phyloP scores from a whole-genome alignment of 352 stramenopile species.

The Phytophthora palmivora region DNA sequence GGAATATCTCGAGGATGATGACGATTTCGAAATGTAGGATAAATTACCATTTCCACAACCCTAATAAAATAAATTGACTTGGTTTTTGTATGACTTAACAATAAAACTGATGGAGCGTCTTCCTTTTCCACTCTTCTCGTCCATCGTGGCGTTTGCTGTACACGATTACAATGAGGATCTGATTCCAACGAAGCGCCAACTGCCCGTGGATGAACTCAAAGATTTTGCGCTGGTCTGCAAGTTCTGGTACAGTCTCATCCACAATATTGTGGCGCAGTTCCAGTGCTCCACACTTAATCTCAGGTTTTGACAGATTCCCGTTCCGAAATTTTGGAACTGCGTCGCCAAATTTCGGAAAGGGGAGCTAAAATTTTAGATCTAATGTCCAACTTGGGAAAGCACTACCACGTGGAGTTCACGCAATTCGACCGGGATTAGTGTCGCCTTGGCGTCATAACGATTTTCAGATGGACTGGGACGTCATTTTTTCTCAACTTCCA shows the following conservation, averaged over 20 bases:
- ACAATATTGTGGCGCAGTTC: slow-evolving; percentile 24
- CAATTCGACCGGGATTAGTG: background rate
- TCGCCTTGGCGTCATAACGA: slow-evolving; percentile 10
- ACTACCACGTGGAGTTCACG: background rate
- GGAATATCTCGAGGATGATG: slow-evolving; percentile 17
- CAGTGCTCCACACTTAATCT: slow-evolving; percentile 27
- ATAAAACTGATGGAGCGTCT: slow-evolving; percentile 20
- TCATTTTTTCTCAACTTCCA: slow-evolving; percentile 28
- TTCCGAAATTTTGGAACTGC: slow-evolving; percentile 21
- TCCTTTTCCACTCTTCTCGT: slow-evolving; percentile 33
- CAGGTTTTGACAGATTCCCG: slow-evolving; percentile 20
- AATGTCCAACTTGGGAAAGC: slow-evolving; percentile 36
- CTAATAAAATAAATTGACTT: too few relatives aligned
- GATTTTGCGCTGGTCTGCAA: slow-evolving; percentile 36
- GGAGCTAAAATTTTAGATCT: slow-evolving; percentile 37
- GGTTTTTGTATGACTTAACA: background rate
- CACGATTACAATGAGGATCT: slow-evolving; percentile 26
- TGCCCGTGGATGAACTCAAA: slow-evolving; percentile 15
- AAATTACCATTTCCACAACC: too few relatives aligned
- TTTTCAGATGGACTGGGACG: slow-evolving; percentile 33
- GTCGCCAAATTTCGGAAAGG: slow-evolving; percentile 21
- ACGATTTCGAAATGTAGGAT: slow-evolving; percentile 28
- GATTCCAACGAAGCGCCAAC: slow-evolving; percentile 1
- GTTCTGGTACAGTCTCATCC: slow-evolving; percentile 28
- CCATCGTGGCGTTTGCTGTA: slow-evolving; percentile 39